A percentile compares a stretch with the other conserved stretches of the same genome.
phyloP scores from a whole-genome alignment of 306 rosid genomes.

The Mimosa pudica region DNA sequence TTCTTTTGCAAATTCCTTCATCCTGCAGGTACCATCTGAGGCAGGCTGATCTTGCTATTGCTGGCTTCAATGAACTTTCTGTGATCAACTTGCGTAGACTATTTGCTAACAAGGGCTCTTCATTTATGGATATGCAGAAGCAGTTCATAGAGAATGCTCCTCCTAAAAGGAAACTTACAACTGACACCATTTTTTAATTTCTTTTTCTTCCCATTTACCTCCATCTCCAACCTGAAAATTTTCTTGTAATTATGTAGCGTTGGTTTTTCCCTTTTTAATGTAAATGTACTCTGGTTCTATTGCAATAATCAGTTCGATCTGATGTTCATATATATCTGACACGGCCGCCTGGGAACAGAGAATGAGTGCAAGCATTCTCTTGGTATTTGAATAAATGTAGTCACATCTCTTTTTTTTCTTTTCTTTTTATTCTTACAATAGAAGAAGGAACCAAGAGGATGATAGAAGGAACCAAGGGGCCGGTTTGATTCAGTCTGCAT shows the following conservation, averaged over 20 bases:
- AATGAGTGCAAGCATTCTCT: no score
- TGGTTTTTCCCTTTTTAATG: constrained; percentile 22
- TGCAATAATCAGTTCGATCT: constrained; percentile 45
- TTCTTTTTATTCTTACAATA: no score
- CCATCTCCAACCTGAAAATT: constrained; percentile 6
- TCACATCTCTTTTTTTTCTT: no score
- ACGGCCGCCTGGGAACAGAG: no score
- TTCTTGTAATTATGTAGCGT: constrained; percentile 49
- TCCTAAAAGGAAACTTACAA: constrained; percentile 72
- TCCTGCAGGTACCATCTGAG: constrained; percentile 75
- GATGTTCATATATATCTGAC: constrained; percentile 22
- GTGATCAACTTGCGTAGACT: constrained; percentile 94
- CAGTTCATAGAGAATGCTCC: constrained; percentile 80
- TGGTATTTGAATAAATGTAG: no score
- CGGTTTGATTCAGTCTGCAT: no score
- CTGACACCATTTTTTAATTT: constrained; percentile 80
- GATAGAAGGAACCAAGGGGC: no score
- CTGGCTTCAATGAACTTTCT: constrained; percentile 81
- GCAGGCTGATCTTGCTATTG: constrained; percentile 99
- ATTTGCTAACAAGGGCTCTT: constrained; percentile 85
- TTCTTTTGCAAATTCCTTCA: constrained; percentile 30
- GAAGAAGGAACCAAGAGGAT: no score
- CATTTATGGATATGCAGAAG: constrained; percentile 90
- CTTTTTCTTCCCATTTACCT: neutral
- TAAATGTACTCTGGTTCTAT: constrained; percentile 18